Conservation (phyloP, 371 early-diverging fungal genomes). For the Dinochytrium kinnereticum region DNA sequence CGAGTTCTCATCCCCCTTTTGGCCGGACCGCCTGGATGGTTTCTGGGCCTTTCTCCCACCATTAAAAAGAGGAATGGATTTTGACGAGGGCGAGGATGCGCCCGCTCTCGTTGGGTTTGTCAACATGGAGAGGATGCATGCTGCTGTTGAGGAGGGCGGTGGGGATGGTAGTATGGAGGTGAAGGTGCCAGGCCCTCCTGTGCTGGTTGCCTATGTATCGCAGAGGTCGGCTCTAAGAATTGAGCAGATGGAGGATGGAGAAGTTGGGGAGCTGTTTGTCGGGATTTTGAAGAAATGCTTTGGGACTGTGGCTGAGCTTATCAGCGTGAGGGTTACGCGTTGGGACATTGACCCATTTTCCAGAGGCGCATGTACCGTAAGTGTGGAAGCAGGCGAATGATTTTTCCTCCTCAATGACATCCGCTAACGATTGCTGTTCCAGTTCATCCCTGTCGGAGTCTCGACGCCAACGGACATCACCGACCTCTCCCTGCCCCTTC, state of each 20-base stretch:
- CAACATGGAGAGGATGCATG: conserved; percentile 25
- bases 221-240: conserved; percentile 28
- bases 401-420: neutral
- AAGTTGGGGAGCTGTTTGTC: conserved; percentile 27
- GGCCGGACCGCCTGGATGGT: conserved; percentile 27
- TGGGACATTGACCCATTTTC: conserved; percentile 37
- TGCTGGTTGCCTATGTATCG: conserved; percentile 27
- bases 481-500: conserved; percentile 15
- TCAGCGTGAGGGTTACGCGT: conserved; percentile 24
- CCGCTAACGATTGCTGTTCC: too few species aligned
- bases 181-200: conserved; percentile 25
- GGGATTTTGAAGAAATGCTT: conserved; percentile 25
- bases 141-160: neutral
- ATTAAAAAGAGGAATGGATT: conserved; percentile 30
- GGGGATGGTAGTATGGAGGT: neutral
- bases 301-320: conserved; percentile 20
- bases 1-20: conserved; percentile 31
- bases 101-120: conserved; percentile 31
- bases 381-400: too few species aligned
- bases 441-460: conserved; percentile 14
- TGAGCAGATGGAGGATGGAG: conserved; percentile 30
- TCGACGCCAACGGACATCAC: conserved; percentile 28
- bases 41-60: conserved; percentile 33
- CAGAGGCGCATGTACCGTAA: conserved; percentile 23
- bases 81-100: conserved; percentile 34